Base-by-base conservation (phyloP, 2,329 filamentous ascomycete species). In the Neofusicoccum sp. region DNA sequence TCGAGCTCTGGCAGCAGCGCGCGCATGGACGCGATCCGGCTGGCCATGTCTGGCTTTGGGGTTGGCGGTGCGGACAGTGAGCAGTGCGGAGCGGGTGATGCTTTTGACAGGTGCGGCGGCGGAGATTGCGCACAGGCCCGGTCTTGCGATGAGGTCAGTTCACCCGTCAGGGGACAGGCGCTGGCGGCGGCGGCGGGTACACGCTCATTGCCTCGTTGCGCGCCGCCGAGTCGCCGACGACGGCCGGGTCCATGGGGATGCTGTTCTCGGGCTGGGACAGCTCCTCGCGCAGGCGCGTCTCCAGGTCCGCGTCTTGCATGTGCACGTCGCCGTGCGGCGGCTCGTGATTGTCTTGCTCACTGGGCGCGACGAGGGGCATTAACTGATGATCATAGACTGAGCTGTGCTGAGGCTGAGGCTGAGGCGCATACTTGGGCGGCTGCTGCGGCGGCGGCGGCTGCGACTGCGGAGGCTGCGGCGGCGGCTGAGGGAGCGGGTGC, bases 1-100 rank as follows among this genome's bases (percentile, higher is more conserved):
- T 72, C 68, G n/a, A 75, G 61, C 12, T 73, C 69, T 24, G 73
- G 71, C 14, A 75, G 63, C 7, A 71, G 58, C 0, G 66, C 59
- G 45, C 68, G 66, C 41, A 48, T 33, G 24, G 67, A 62, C 1
- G 69, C 59, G 58, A 74, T 64, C 7, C 69, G 65, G 47, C 65
- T 66, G 38, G 70, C 63, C 70, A 74, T 74, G 12, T 69, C 65
- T 60, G 57, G 40, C 65, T 68, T 68, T 47, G 34, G 38, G 12
- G 4, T 36, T 33, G 14, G 38, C 31, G 59, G 11, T 48, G 36
- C 24, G 38, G 6, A n/a, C 6, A 12, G 30, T 34, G 36, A 30
- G 34, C n/a, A 41, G 28, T 8, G 16, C n/a, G n/a, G 7, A 58
- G 45, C 28, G 48, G 48, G 36, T 2, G 26, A 45, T 60, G 34